Percentiles rank a stretch among this genome's conserved stretches.
These are phyloP conservation scores for Amanita jacksonii DNA, from an alignment of 768 basidiomycete species.

Conservation along the genomic window DNA sequence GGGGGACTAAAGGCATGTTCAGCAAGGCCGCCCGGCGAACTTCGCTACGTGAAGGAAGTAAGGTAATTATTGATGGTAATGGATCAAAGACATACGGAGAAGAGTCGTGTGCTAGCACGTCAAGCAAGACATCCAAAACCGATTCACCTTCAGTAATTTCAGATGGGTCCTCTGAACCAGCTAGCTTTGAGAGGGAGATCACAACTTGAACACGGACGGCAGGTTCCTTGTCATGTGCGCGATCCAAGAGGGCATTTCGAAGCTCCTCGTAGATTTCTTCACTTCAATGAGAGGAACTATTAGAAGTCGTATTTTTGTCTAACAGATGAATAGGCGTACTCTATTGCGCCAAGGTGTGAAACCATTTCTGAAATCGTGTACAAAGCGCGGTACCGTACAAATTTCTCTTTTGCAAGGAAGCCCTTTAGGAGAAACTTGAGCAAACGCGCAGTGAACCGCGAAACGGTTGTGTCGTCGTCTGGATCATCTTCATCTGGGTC, in stretches of 20 bases:
- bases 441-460: conserved; percentile 58
- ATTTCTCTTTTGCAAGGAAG: conserved; percentile 81
- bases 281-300: conserved; percentile 28
- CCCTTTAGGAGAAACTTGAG: conserved; percentile 65
- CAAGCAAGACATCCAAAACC: conserved; percentile 53
- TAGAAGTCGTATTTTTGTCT: neutral
- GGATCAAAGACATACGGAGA: conserved; percentile 79
- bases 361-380: conserved; percentile 77
- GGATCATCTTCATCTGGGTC: conserved; percentile 31
- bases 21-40: conserved; percentile 75
- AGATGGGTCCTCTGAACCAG: conserved; percentile 53
- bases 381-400: conserved; percentile 70
- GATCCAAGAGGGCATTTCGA: conserved; percentile 53
- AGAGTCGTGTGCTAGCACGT: conserved; percentile 60
- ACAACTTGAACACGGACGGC: conserved; percentile 72
- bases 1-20: conserved; percentile 50
- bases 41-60: conserved; percentile 40
- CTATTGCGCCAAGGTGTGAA: conserved; percentile 70
- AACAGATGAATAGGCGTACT: conserved; percentile 38
- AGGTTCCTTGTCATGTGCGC: conserved; percentile 72
- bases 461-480: conserved; percentile 53
- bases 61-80: conserved; percentile 5
- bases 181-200: conserved; percentile 70
- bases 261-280: conserved; percentile 65
- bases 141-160: conserved; percentile 45